Base-by-base conservation (phyloP, 208 protist species). In the Phytomonas sp. region DNA sequence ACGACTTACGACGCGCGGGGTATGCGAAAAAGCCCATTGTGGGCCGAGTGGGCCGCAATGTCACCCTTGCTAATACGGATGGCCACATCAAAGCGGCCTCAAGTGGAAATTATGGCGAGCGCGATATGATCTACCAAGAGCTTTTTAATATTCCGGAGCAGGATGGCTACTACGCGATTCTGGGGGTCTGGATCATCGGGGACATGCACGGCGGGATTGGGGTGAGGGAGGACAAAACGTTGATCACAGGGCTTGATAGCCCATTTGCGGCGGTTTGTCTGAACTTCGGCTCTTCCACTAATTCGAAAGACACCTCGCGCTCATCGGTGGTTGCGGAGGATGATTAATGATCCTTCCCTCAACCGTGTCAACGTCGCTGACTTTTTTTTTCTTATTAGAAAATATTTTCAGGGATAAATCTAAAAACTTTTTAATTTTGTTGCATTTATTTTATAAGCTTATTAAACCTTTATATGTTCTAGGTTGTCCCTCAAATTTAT, bases 11-110 rank as follows among this genome's bases (percentile, higher is more conserved):
- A 23, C 33, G 59, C 10, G 67, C 36, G 6, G 89, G 87, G 29
- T 94, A 92, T 72, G 88, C 82, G 23, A 79, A 83, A 76, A 96
- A 96, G 80, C 92, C 92, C 0, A 94, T 96, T 56, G 88, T 94
- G 37, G 92, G 92, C 31, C 92, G 89, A 56, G 86, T 93, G 2
- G 92, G 92, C 30, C 72, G 87, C 62, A 94, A 93, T 76, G 86
- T 96, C 12, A 94, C 83, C 19, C 84, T 96, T 67, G 89, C 85
- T 11, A 73, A 75, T 34, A 69, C 76, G 29, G 69, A 70, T 19
- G 88, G 88, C 49, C 74, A 69, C 29, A 82, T 93, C 60, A 60
- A 75, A 34, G 88, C 87, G 49, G 66, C 82, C 75, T 90, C 84
- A 36, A 76, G 76, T 14, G 92, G 88, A 14, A 93, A 93, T 75